These are phyloP conservation scores for Pharus latifolius DNA, from an alignment of 176 grass and related monocot genomes.

Conservation along the genomic window DNA sequence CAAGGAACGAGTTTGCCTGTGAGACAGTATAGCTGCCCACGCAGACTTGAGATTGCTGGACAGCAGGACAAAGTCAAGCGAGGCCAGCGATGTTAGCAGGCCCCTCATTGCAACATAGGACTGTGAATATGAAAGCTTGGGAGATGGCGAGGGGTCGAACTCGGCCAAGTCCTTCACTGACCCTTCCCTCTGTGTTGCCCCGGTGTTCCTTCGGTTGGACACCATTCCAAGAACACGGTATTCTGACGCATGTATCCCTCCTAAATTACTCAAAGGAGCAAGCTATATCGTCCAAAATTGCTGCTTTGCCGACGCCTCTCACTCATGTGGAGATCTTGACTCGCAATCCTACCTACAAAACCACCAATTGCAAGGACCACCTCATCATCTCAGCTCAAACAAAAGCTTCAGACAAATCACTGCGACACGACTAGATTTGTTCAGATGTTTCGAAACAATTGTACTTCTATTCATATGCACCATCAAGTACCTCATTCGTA, in stretches of 20 bases:
- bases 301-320: neutral
- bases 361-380: neutral
- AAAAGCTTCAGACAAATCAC: neutral
- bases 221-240: slow-evolving; percentile 41
- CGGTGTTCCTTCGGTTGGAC: slow-evolving; percentile 54
- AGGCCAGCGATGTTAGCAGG: slow-evolving; percentile 36
- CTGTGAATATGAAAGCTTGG: slow-evolving; percentile 66
- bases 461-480: too few species aligned
- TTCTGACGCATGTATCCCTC: slow-evolving; percentile 26
- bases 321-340: neutral
- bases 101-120: slow-evolving; percentile 61
- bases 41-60: slow-evolving; percentile 36
- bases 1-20: slow-evolving; percentile 28
- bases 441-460: too few species aligned
- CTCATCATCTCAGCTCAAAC: slow-evolving; percentile 8
- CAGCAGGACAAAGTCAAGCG: slow-evolving; percentile 35
- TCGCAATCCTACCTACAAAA: slow-evolving; percentile 25
- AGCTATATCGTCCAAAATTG: neutral
- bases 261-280: slow-evolving; percentile 16
- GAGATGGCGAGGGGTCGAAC: slow-evolving; percentile 51
- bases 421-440: too few species aligned
- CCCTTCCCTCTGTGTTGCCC: slow-evolving; percentile 44
- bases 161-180: slow-evolving; percentile 46
- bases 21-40: slow-evolving; percentile 26
- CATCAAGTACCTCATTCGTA: neutral